A percentile compares a stretch with the other conserved stretches of the same genome.
These are phyloP conservation scores for Solanum microdontum DNA, from an alignment of 257 asterid genomes.

Conservation along the genomic window DNA sequence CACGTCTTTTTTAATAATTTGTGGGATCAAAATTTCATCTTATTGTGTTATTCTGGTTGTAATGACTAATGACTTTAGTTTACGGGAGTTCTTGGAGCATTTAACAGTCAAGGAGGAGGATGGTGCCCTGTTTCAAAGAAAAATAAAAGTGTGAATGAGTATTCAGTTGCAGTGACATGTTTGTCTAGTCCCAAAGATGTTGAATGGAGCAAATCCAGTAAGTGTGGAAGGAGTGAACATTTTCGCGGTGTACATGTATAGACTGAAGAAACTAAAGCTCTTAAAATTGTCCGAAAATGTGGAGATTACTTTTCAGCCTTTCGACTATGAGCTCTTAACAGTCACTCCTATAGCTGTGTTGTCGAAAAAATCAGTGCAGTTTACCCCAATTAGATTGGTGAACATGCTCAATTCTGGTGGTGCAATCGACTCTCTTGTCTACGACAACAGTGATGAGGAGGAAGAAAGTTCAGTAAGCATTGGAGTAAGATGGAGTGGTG, in stretches of 20 bases:
- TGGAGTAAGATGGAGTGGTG: constrained; percentile 14
- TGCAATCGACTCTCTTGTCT: constrained; percentile 8
- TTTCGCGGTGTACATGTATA: constrained; percentile 22
- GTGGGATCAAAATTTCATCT: neutral
- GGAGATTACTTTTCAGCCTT: constrained; percentile 16
- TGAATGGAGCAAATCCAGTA: constrained; percentile 27
- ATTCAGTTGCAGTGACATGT: constrained; percentile 5
- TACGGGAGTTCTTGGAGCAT: constrained; percentile 52
- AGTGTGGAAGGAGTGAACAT: constrained; percentile 1
- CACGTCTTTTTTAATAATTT: neutral
- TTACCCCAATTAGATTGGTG: constrained; percentile 29
- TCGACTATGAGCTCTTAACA: constrained; percentile 21
- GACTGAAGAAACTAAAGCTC: constrained; percentile 19
- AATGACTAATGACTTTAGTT: neutral
- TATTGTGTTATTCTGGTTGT: neutral
- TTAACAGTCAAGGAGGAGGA: constrained; percentile 66
- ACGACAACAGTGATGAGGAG: neutral
- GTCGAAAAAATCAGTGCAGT: constrained; percentile 6
- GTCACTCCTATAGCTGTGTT: constrained; percentile 17
- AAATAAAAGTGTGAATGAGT: constrained; percentile 14
- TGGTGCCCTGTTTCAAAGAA: constrained; percentile 47
- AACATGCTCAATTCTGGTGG: constrained; percentile 39
- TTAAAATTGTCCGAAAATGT: constrained; percentile 7
- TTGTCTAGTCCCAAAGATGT: constrained; percentile 11
- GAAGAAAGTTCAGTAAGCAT: neutral